These are phyloP conservation scores for Catunica adiposa DNA, from an alignment of 2,329 filamentous ascomycete species.

Conservation along the genomic window DNA sequence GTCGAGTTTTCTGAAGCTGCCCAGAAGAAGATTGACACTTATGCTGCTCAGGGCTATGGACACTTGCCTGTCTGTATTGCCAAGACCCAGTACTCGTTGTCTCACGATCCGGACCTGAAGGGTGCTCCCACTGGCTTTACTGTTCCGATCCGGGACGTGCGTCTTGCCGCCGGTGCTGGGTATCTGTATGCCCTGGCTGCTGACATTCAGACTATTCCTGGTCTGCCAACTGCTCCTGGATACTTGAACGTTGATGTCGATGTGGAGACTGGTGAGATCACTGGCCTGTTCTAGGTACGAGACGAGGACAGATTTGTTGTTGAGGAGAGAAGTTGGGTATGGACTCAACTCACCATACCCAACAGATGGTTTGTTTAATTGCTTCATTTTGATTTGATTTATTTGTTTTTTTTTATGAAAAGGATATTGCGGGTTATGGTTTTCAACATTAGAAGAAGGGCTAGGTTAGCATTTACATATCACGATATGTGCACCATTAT, in stretches of 20 bases:
- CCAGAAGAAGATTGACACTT: conserved; percentile 90
- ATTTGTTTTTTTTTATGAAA: neutral
- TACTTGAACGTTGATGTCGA: conserved; percentile 89
- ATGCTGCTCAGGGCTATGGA: conserved; percentile 78
- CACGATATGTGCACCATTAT: neutral
- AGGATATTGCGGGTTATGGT: neutral
- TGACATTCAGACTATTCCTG: conserved; percentile 96
- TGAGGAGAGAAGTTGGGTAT: neutral
- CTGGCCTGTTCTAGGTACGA: conserved; percentile 57
- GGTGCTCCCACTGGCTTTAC: conserved; percentile 90
- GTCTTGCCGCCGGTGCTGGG: conserved; percentile 84
- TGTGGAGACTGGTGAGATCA: conserved; percentile 66
- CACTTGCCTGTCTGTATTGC: conserved; percentile 92
- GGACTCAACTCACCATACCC: conserved; percentile 11
- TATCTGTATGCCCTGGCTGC: conserved; percentile 89
- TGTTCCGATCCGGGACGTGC: conserved; percentile 82
- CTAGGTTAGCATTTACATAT: neutral
- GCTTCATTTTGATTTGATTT: neutral
- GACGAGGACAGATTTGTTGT: neutral
- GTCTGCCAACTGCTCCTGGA: conserved; percentile 82
- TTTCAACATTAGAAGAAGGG: conserved; percentile 3
- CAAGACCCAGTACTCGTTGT: conserved; percentile 96
- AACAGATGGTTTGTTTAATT: neutral
- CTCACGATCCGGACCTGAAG: conserved; percentile 84
- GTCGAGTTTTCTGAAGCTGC: conserved; percentile 91